These are phyloP conservation scores for Fusarium chaquense DNA, from an alignment of 2,329 filamentous ascomycete genomes.

Conservation along the genomic window DNA sequence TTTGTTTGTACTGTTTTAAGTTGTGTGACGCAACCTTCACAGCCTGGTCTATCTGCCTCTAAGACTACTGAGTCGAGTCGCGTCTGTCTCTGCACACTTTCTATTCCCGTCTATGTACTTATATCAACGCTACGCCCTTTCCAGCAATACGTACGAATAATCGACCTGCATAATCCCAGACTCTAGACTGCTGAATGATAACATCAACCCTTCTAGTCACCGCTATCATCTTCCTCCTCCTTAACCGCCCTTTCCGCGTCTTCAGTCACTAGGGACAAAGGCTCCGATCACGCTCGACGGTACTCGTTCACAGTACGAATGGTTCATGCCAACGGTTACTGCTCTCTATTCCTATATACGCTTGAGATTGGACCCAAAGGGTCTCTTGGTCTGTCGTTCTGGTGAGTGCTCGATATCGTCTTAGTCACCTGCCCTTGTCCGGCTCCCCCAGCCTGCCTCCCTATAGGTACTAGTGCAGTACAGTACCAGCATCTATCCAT, in stretches of 20 bases:
- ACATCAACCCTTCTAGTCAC: slow-evolving; percentile 43
- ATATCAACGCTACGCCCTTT: slow-evolving; percentile 27
- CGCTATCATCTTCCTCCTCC: slow-evolving; percentile 22
- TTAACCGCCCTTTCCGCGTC: slow-evolving; percentile 40
- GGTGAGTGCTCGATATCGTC: slow-evolving; percentile 23
- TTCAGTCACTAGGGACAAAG: slow-evolving; percentile 7
- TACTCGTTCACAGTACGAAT: slow-evolving; percentile 9
- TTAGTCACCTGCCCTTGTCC: slow-evolving; percentile 48
- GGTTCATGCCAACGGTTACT: slow-evolving; percentile 41
- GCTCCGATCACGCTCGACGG: slow-evolving; percentile 44
- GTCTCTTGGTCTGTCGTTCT: slow-evolving; percentile 1
- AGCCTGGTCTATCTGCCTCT: slow-evolving; percentile 10
- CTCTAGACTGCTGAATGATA: slow-evolving; percentile 31
- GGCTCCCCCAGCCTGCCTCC: slow-evolving; percentile 16
- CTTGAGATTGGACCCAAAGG: slow-evolving; percentile 34
- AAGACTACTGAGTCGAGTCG: slow-evolving; percentile 4
- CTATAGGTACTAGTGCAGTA: slow-evolving; percentile 19
- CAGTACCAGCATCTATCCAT: slow-evolving; percentile 31
- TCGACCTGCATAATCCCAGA: slow-evolving; percentile 45
- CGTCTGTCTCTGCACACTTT: slow-evolving; percentile 11
- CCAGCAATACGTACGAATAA: slow-evolving; percentile 40
- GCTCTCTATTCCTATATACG: slow-evolving; percentile 34
- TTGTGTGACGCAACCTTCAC: slow-evolving; percentile 43
- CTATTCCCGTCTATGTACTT: slow-evolving; percentile 20
- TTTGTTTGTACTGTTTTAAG: background rate